Conservation (phyloP, 208 protist genomes). For the Tetramitus jugosus region DNA sequence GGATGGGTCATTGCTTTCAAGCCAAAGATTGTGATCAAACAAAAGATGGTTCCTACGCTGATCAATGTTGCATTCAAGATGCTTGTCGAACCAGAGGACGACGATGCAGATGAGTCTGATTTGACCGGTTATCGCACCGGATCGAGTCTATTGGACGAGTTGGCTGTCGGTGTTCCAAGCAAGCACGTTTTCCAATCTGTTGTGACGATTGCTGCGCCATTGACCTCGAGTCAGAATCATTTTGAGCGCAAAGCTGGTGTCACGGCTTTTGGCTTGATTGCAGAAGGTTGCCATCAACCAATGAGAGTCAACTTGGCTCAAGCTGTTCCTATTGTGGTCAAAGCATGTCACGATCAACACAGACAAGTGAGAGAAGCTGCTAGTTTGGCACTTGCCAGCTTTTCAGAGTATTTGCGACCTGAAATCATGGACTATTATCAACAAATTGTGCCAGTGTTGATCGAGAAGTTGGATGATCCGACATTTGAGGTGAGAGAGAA, state of each 20-base stretch:
- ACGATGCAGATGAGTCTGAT: background rate
- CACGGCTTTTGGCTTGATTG: background rate
- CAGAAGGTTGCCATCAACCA: conserved; percentile 13
- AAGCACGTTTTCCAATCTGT: conserved; percentile 4
- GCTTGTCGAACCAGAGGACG: background rate
- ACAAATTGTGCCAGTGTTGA: conserved; percentile 25
- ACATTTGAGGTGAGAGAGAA: conserved; percentile 25
- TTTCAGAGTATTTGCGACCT: conserved; percentile 30
- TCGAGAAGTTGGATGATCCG: conserved; percentile 20
- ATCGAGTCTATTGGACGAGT: background rate
- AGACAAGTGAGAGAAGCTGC: background rate
- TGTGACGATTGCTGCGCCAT: background rate
- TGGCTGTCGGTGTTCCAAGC: conserved; percentile 4
- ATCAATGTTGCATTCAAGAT: background rate
- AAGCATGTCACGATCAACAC: background rate
- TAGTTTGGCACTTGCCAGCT: background rate
- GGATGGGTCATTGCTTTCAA: conserved; percentile 28
- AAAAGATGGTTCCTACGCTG: background rate
- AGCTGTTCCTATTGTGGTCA: background rate
- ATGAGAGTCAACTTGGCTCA: background rate
- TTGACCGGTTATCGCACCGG: background rate
- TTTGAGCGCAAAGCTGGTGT: conserved; percentile 15
- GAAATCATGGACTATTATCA: conserved; percentile 24
- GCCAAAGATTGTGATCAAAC: conserved; percentile 9
- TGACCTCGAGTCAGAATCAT: background rate